Conservation (phyloP, 352 stramenopile genomes). For the Phytopythium ostracodes region DNA sequence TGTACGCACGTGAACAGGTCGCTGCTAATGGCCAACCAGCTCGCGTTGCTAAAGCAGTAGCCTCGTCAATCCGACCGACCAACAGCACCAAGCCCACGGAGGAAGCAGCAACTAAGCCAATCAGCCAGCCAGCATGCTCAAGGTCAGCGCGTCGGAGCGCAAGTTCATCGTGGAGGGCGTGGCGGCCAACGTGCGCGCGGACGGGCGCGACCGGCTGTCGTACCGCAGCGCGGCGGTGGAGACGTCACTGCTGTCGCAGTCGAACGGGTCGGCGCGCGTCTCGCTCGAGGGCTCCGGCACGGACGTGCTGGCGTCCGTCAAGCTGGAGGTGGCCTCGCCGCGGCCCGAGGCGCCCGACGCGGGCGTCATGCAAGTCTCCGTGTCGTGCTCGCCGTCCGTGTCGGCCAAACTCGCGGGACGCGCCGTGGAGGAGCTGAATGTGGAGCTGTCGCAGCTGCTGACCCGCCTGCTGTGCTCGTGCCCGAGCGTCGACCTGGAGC, state of each 20-base stretch:
- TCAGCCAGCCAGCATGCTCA: slow-evolving; percentile 55
- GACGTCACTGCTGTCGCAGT: slow-evolving; percentile 69
- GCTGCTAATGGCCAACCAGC: neutral
- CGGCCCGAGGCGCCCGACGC: slow-evolving; percentile 39
- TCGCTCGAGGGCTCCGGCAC: slow-evolving; percentile 62
- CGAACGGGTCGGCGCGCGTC: slow-evolving; percentile 70
- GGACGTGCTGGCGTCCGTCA: slow-evolving; percentile 74
- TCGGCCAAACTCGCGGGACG: slow-evolving; percentile 68
- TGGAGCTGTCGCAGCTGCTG: slow-evolving; percentile 78
- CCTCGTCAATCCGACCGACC: too few species aligned
- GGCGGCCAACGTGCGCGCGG: slow-evolving; percentile 61
- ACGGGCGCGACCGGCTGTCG: slow-evolving; percentile 56
- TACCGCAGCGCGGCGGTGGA: slow-evolving; percentile 64
- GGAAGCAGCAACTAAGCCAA: too few species aligned
- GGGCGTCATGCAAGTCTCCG: slow-evolving; percentile 45
- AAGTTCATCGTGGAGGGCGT: slow-evolving; percentile 71
- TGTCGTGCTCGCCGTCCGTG: slow-evolving; percentile 69
- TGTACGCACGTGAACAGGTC: neutral
- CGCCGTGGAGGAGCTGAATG: slow-evolving; percentile 70
- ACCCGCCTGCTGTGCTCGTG: slow-evolving; percentile 58
- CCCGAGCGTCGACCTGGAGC: slow-evolving; percentile 42
- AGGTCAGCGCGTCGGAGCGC: slow-evolving; percentile 73
- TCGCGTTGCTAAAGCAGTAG: too few species aligned
- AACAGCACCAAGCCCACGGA: neutral
- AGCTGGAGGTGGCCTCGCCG: slow-evolving; percentile 61